Conservation (phyloP, 2,329 filamentous ascomycete species). For the Colletotrichum spinosum region DNA sequence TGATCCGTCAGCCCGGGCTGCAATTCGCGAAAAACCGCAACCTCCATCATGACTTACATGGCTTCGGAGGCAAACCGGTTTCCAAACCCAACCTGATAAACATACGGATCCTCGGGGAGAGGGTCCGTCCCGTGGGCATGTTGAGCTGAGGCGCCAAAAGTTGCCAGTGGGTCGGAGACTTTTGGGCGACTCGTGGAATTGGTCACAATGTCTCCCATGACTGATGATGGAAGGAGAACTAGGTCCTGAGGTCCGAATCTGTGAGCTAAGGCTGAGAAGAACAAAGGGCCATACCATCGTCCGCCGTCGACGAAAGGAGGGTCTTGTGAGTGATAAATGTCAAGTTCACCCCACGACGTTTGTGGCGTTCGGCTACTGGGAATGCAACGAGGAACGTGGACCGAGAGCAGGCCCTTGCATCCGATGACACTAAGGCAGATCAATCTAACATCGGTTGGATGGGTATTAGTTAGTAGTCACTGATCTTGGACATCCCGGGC, state of each 20-base stretch:
- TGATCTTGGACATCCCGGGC: conserved; percentile 19
- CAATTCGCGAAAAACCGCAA: background rate
- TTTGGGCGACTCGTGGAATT: conserved; percentile 23
- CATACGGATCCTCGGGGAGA: conserved; percentile 37
- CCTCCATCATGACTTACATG: conserved; percentile 32
- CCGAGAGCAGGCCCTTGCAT: conserved; percentile 27
- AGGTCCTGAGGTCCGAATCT: background rate
- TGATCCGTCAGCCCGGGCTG: conserved; percentile 5
- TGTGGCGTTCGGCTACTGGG: conserved; percentile 26
- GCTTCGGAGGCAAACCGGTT: conserved; percentile 41
- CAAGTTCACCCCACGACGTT: conserved; percentile 18
- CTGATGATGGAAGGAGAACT: background rate
- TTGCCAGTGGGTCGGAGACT: conserved; percentile 3
- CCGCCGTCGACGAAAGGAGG: conserved; percentile 13
- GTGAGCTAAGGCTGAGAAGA: background rate
- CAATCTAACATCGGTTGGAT: conserved; percentile 27
- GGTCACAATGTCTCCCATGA: conserved; percentile 28
- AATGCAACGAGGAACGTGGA: conserved; percentile 16
- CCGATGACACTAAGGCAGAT: conserved; percentile 27
- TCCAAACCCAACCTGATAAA: conserved; percentile 41
- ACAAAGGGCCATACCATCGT: background rate
- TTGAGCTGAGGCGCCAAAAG: conserved; percentile 34
- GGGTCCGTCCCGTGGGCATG: conserved; percentile 34
- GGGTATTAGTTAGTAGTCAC: conserved; percentile 11
- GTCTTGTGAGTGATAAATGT: conserved; percentile 27